Evolutionary conservation across 768 basidiomycete genomes (phyloP).

Genomic region (Gautieria morchelliformis): DNA sequence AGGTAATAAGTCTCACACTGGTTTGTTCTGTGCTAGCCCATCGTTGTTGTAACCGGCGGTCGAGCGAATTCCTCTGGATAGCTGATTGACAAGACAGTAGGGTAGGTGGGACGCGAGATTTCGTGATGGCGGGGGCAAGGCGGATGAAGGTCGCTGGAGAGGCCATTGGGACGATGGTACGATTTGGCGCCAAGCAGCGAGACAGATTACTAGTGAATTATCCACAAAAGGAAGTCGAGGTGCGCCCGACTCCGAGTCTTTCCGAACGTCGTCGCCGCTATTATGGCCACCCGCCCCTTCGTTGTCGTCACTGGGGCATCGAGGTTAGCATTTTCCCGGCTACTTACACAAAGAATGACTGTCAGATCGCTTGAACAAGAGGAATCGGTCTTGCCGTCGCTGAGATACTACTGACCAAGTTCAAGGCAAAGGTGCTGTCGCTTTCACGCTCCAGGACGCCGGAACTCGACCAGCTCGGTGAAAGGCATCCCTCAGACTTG

Average conservation of each 20-base stretch:
- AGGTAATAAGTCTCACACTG: neutral
- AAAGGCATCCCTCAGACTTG: slow-evolving; percentile 31
- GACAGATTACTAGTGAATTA: neutral
- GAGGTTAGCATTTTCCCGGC: slow-evolving; percentile 32
- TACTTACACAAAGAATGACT: neutral
- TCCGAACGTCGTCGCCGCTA: neutral
- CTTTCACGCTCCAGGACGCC: slow-evolving; percentile 61
- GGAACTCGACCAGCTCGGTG: slow-evolving; percentile 48
- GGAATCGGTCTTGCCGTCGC: slow-evolving; percentile 78
- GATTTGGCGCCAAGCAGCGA: slow-evolving; percentile 7
- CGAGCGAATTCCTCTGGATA: neutral
- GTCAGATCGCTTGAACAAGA: slow-evolving; percentile 15
- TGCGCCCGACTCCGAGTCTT: no score
- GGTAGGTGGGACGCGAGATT: slow-evolving; percentile 35
- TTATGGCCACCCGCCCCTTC: slow-evolving; percentile 32
- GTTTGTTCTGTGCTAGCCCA: slow-evolving; percentile 11
- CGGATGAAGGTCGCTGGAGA: slow-evolving; percentile 56
- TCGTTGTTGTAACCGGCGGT: slow-evolving; percentile 11
- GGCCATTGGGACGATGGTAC: slow-evolving; percentile 38
- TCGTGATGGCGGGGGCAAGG: slow-evolving; percentile 39
- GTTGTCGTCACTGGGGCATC: slow-evolving; percentile 83
- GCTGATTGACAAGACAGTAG: slow-evolving; percentile 9
- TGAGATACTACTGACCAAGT: slow-evolving; percentile 49
- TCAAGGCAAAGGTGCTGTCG: slow-evolving; percentile 62
- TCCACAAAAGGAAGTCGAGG: neutral